A percentile compares a stretch with the other conserved stretches of the same genome.
Conservation (phyloP, 2,329 filamentous ascomycete genomes). For the Pseudogymnoascus sp. region DNA sequence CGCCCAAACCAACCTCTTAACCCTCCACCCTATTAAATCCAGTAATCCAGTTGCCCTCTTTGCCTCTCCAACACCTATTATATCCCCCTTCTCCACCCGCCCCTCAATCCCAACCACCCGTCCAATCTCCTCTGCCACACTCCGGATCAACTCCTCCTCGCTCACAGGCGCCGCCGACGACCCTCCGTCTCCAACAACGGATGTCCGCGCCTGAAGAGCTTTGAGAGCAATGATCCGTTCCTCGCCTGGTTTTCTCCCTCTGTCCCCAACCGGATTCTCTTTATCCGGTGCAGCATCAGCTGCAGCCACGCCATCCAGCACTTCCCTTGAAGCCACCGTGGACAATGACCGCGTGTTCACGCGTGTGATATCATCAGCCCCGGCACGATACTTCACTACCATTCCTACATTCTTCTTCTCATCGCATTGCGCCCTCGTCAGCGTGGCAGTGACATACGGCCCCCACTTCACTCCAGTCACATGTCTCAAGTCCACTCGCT, state of each 20-base stretch:
- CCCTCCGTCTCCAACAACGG: constrained; percentile 26
- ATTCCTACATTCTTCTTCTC: constrained; percentile 77
- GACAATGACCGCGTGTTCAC: constrained; percentile 81
- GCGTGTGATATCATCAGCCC: constrained; percentile 62
- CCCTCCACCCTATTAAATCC: constrained; percentile 78
- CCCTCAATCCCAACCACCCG: constrained; percentile 44
- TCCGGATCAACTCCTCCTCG: constrained; percentile 42
- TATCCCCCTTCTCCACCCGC: constrained; percentile 53
- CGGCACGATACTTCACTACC: constrained; percentile 67
- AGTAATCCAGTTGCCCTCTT: constrained; percentile 79
- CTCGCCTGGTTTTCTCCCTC: constrained; percentile 18
- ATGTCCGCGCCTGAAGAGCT: constrained; percentile 43
- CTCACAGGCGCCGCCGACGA: constrained; percentile 23
- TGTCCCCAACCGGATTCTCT: background rate
- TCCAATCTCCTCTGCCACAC: constrained; percentile 71
- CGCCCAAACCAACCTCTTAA: constrained; percentile 92
- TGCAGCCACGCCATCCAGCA: constrained; percentile 15
- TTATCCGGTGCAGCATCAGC: background rate
- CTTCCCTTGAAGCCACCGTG: constrained; percentile 34
- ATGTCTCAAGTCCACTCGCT: constrained; percentile 71
- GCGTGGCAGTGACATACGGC: constrained; percentile 82
- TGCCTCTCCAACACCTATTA: constrained; percentile 79
- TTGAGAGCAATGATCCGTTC: constrained; percentile 47
- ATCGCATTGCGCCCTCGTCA: constrained; percentile 70
- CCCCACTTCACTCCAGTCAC: constrained; percentile 69